phyloP scores from a whole-genome alignment of 2,329 filamentous ascomycete genomes.

The Lachnellula occidentalis region DNA sequence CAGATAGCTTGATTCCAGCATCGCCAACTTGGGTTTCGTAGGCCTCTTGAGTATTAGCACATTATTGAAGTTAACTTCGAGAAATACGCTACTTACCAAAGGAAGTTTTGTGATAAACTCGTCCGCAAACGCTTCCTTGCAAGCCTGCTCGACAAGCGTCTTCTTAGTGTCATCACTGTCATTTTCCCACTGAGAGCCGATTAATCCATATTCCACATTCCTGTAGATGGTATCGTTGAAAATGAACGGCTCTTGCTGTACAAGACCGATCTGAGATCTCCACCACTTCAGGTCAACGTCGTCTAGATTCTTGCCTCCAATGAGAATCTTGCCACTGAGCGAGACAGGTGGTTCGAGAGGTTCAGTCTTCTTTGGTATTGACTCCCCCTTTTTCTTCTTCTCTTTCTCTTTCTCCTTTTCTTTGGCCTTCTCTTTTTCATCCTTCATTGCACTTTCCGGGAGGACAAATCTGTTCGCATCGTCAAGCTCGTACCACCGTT shows the following conservation, averaged over 20 bases:
- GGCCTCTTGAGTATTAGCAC: constrained; percentile 37
- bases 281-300: constrained; percentile 59
- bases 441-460: constrained; percentile 38
- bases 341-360: constrained; percentile 35
- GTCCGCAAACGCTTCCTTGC: constrained; percentile 61
- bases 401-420: constrained; percentile 22
- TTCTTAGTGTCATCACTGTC: constrained; percentile 50
- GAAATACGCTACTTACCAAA: constrained; percentile 33
- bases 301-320: constrained; percentile 48
- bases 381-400: constrained; percentile 26
- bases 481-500: constrained; percentile 64
- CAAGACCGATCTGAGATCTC: constrained; percentile 55
- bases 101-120: constrained; percentile 63
- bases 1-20: constrained; percentile 69
- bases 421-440: constrained; percentile 29
- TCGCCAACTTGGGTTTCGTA: constrained; percentile 75
- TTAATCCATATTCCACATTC: constrained; percentile 57
- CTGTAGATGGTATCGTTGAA: constrained; percentile 61
- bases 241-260: constrained; percentile 63
- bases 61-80: background rate
- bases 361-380: constrained; percentile 21
- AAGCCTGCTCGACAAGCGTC: constrained; percentile 57
- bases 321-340: constrained; percentile 47
- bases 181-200: constrained; percentile 48
- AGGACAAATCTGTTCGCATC: constrained; percentile 42